phyloP scores from a whole-genome alignment of 768 basidiomycete species.

The Pleurotus salmoneostramineus region DNA sequence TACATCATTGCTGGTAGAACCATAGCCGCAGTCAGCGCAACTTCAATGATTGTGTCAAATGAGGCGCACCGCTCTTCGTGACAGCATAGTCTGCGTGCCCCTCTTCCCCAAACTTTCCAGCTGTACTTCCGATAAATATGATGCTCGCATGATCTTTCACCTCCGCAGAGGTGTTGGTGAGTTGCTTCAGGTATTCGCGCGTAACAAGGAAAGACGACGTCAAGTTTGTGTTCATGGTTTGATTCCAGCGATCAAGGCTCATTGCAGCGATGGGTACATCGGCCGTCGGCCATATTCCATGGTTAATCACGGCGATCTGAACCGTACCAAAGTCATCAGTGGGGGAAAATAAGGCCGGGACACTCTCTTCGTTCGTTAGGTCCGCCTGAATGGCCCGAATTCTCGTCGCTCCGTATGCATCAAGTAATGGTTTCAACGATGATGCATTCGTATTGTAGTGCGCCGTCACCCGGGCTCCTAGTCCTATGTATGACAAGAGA shows the following conservation, averaged over 20 bases:
- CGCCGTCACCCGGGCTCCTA: constrained; percentile 68
- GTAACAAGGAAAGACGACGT: constrained; percentile 66
- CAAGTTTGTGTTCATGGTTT: constrained; percentile 57
- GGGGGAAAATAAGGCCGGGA: constrained; percentile 44
- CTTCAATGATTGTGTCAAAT: neutral
- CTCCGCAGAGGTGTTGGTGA: constrained; percentile 34
- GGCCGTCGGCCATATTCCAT: constrained; percentile 46
- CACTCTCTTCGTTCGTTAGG: constrained; percentile 53
- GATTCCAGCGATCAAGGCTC: constrained; percentile 60
- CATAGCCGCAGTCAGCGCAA: neutral
- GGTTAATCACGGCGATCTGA: constrained; percentile 59
- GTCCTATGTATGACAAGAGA: constrained; percentile 35
- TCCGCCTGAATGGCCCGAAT: constrained; percentile 48
- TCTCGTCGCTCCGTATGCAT: constrained; percentile 27
- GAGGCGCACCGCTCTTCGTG: constrained; percentile 58
- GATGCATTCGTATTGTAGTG: constrained; percentile 58
- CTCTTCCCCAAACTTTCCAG: constrained; percentile 72
- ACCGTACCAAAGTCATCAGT: constrained; percentile 41
- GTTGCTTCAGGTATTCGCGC: constrained; percentile 51
- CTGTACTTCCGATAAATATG: constrained; percentile 65
- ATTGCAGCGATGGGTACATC: constrained; percentile 51
- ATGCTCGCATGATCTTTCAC: constrained; percentile 54
- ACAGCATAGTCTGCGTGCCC: constrained; percentile 65
- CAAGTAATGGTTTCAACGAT: constrained; percentile 36
- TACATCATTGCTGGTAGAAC: constrained; percentile 61